phyloP scores from a whole-genome alignment of 179 eudicot species.

The Drosera spatulata region DNA sequence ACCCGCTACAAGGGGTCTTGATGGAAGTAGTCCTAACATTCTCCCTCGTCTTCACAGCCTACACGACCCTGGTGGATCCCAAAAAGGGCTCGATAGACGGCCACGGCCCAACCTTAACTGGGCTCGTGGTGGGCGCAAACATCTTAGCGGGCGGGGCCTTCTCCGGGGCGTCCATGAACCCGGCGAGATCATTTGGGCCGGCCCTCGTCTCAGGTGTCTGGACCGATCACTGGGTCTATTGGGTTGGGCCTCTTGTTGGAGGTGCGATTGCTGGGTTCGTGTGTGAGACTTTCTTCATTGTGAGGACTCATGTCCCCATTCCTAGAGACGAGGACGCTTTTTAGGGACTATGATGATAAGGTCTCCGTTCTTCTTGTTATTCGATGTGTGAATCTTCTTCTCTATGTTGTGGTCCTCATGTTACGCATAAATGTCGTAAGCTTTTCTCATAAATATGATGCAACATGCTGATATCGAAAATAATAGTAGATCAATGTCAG shows the following conservation, averaged over 20 bases:
- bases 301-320: conserved; percentile 47
- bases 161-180: conserved; percentile 96
- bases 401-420: too few species aligned
- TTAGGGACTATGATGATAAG: neutral
- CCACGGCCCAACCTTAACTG: conserved; percentile 67
- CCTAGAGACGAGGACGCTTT: conserved; percentile 44
- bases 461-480: too few species aligned
- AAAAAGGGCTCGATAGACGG: conserved; percentile 70
- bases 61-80: conserved; percentile 84
- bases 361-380: too few species aligned
- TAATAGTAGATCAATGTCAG: too few species aligned
- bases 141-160: conserved; percentile 86
- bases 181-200: conserved; percentile 96
- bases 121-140: conserved; percentile 90
- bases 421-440: too few species aligned
- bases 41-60: conserved; percentile 77
- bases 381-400: too few species aligned
- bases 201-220: conserved; percentile 65
- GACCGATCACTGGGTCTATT: conserved; percentile 90
- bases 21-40: conserved; percentile 84
- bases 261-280: too few species aligned
- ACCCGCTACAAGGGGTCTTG: conserved; percentile 54
- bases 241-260: too few species aligned
- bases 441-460: too few species aligned
- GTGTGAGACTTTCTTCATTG: too few species aligned